Conservation (phyloP, 1,139 yeast species). For the Diutina pseudorugosa region DNA sequence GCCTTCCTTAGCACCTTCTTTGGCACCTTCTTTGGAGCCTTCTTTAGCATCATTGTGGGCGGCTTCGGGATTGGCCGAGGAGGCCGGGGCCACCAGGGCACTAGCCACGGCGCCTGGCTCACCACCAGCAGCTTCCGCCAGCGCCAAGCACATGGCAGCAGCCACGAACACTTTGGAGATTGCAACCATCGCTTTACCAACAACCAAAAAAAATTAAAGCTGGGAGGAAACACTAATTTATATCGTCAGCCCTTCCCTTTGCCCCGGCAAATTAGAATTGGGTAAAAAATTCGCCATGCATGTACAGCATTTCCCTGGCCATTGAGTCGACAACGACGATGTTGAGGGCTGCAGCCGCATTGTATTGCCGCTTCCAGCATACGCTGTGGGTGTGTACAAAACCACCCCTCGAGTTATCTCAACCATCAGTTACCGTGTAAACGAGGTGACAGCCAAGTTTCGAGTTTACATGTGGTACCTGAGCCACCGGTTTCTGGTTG, state of each 20-base stretch:
- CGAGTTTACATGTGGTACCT: neutral
- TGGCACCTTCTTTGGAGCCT: neutral
- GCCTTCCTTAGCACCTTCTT: neutral
- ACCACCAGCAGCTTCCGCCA: neutral
- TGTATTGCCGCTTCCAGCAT: neutral
- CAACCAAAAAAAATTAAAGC: too few species aligned
- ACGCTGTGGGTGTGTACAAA: neutral
- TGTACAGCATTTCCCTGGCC: neutral
- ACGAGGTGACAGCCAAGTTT: too few species aligned
- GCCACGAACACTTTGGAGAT: neutral
- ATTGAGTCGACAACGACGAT: neutral
- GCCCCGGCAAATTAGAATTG: neutral
- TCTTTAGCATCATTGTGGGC: neutral
- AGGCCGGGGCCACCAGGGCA: too few species aligned
- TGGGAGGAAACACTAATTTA: too few species aligned
- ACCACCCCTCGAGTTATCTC: too few species aligned
- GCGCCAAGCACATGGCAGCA: neutral
- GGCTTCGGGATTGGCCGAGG: too few species aligned
- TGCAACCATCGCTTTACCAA: neutral
- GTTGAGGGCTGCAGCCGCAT: neutral
- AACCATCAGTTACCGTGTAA: too few species aligned
- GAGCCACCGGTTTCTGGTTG: neutral
- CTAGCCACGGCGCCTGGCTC: neutral
- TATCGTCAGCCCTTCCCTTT: neutral
- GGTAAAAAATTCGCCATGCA: neutral